Evolutionary conservation across 805 yeast genomes (phyloP).

Genomic region (Wickerhamomyces alni): DNA sequence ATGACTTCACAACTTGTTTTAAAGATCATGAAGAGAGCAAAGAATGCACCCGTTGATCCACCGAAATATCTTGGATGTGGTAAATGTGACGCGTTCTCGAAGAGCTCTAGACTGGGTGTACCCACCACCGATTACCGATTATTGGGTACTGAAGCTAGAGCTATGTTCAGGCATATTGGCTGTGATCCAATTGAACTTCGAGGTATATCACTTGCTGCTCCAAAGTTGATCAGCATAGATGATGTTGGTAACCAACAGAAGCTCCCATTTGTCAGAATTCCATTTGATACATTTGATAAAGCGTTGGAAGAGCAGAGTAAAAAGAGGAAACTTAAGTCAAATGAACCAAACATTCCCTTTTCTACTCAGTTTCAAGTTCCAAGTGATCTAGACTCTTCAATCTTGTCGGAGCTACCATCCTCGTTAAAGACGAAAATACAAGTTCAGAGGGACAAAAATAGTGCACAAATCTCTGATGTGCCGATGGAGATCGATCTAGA

Average conservation of each 20-base stretch:
- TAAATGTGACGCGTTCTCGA: conserved; percentile 56
- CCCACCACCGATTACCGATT: conserved; percentile 56
- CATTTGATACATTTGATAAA: conserved; percentile 4
- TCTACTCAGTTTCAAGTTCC: conserved; percentile 23
- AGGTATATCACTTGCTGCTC: conserved; percentile 71
- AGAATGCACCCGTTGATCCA: conserved; percentile 67
- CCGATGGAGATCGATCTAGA: conserved; percentile 50
- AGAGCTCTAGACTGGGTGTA: conserved; percentile 52
- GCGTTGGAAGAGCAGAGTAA: conserved; percentile 1
- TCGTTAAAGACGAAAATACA: conserved; percentile 9
- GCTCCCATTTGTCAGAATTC: conserved; percentile 26
- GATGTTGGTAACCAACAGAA: conserved; percentile 26
- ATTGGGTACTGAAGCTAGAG: conserved; percentile 53
- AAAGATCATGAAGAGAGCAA: conserved; percentile 58
- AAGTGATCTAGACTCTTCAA: conserved; percentile 23
- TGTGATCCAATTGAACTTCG: conserved; percentile 65
- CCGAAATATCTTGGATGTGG: conserved; percentile 86
- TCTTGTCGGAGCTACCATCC: conserved; percentile 21
- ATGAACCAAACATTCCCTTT: background rate
- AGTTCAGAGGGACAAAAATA: conserved; percentile 10
- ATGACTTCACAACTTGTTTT: conserved; percentile 56
- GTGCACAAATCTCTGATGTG: conserved; percentile 15
- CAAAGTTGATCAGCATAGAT: conserved; percentile 39
- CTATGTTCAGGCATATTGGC: conserved; percentile 47
- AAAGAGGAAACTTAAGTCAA: conserved; percentile 5